Percentiles rank a stretch among this genome's conserved stretches.
phyloP scores from a whole-genome alignment of 2,329 filamentous ascomycete genomes.

The Arthrobotrys musiformis region DNA sequence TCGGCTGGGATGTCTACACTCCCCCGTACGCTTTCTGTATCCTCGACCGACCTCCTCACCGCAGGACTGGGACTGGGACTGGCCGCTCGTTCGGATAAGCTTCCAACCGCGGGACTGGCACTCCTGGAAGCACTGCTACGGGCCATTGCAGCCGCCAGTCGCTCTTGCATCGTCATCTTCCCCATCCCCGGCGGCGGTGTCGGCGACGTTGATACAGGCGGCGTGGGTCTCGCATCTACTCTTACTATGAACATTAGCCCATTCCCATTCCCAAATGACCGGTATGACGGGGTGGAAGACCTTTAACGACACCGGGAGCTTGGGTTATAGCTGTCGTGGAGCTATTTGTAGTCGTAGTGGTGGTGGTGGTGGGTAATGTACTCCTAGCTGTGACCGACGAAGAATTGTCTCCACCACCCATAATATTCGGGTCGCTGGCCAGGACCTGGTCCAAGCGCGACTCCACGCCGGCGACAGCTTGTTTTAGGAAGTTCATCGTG shows the following conservation, averaged over 20 bases:
- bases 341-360: neutral
- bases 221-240: conserved; percentile 49
- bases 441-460: conserved; percentile 91
- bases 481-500: conserved; percentile 73
- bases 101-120: conserved; percentile 67
- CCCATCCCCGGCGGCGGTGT: conserved; percentile 71
- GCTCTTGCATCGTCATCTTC: conserved; percentile 73
- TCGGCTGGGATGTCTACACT: conserved; percentile 58
- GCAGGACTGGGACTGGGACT: conserved; percentile 65
- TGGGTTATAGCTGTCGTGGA: neutral
- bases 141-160: conserved; percentile 86
- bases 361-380: neutral
- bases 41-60: conserved; percentile 58
- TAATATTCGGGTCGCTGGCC: conserved; percentile 72
- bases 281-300: neutral
- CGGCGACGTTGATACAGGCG: conserved; percentile 48
- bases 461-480: conserved; percentile 92
- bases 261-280: neutral
- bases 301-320: conserved; percentile 19
- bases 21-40: conserved; percentile 55
- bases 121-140: conserved; percentile 71
- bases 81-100: conserved; percentile 65
- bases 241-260: neutral
- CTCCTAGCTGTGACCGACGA: conserved; percentile 60
- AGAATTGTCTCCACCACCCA: conserved; percentile 57